phyloP scores from a whole-genome alignment of 495 filamentous ascomycete genomes.

The Penicillium pulvis region DNA sequence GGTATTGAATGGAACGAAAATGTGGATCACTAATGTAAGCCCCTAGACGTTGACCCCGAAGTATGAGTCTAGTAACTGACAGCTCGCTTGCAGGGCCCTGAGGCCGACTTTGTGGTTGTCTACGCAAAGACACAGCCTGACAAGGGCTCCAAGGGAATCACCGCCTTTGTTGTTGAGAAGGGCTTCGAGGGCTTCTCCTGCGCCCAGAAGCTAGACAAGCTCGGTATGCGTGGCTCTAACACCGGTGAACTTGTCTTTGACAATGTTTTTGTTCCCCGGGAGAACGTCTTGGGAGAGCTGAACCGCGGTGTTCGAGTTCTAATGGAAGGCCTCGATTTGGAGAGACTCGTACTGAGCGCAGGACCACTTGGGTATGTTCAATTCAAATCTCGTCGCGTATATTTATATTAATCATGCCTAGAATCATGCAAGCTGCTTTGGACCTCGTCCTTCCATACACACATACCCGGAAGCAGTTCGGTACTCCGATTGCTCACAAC shows the following conservation, averaged over 20 bases:
- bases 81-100: conserved; percentile 64
- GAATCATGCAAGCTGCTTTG: conserved; percentile 90
- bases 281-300: conserved; percentile 77
- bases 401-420: conserved; percentile 30
- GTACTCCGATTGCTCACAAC: conserved; percentile 83
- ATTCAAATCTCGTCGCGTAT: neutral
- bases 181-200: conserved; percentile 75
- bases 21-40: conserved; percentile 96
- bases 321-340: conserved; percentile 95
- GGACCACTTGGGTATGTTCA: conserved; percentile 72
- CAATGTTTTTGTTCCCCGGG: conserved; percentile 82
- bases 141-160: conserved; percentile 86
- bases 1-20: conserved; percentile 88
- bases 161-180: conserved; percentile 87
- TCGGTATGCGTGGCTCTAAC: conserved; percentile 96
- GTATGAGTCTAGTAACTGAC: neutral
- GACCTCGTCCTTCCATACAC: conserved; percentile 89
- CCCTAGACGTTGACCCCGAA: neutral
- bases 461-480: conserved; percentile 88
- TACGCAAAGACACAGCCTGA: conserved; percentile 93
- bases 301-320: conserved; percentile 86
- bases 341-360: conserved; percentile 88
- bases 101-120: conserved; percentile 85
- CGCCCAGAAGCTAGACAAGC: conserved; percentile 92
- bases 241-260: conserved; percentile 95